Conservation (phyloP, 2,329 filamentous ascomycete species). For the Xylaria sp. region DNA sequence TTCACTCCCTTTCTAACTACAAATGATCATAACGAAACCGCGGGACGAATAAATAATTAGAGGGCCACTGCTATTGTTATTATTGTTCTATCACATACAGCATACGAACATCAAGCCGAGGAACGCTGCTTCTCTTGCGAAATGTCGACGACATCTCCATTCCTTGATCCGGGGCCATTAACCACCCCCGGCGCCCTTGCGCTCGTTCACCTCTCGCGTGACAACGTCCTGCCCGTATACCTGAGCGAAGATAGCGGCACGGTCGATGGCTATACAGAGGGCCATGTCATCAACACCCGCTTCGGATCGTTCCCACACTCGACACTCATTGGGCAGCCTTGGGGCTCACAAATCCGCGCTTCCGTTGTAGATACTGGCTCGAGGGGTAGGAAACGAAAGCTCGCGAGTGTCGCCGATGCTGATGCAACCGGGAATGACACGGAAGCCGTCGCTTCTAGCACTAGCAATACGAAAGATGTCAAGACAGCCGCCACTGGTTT, state of each 20-base stretch:
- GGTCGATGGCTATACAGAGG: conserved; percentile 78
- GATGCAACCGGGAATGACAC: conserved; percentile 56
- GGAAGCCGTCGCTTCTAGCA: conserved; percentile 38
- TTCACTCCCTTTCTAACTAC: too few species aligned
- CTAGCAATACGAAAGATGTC: conserved; percentile 47
- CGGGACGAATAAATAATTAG: too few species aligned
- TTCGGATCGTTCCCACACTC: conserved; percentile 91
- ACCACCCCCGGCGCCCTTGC: conserved; percentile 76
- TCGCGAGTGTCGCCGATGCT: conserved; percentile 56
- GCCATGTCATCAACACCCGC: conserved; percentile 86
- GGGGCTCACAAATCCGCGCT: conserved; percentile 92
- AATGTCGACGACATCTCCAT: conserved; percentile 72
- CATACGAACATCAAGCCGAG: not conserved
- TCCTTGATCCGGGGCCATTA: conserved; percentile 74
- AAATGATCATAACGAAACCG: too few species aligned
- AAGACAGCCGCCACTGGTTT: conserved; percentile 74
- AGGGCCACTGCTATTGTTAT: not conserved
- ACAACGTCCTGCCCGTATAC: conserved; percentile 81
- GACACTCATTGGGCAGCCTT: conserved; percentile 79
- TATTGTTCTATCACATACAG: not conserved
- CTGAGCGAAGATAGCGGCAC: conserved; percentile 70
- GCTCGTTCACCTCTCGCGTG: conserved; percentile 88
- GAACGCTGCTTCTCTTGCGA: not conserved
- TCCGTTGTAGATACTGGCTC: conserved; percentile 92
- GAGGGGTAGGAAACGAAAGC: conserved; percentile 76